Base-by-base conservation (phyloP, 208 protist species). In the Trypanosoma cruzi region DNA sequence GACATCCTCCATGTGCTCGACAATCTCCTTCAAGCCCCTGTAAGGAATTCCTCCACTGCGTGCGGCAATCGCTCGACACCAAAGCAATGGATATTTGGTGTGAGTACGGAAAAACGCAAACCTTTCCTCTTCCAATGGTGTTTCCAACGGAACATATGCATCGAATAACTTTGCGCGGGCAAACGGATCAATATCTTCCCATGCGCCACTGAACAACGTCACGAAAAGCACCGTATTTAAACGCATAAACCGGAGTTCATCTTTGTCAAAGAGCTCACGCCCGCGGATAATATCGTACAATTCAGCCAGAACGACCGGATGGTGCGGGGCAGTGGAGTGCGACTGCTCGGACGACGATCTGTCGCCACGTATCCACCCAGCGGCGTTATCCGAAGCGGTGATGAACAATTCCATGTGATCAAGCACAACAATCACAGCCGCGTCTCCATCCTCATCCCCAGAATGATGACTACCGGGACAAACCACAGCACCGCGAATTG, bases 341-440 rank as follows among this genome's bases (percentile, higher is more conserved):
- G 49, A 8, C 20, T 32, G 40, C 6, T 13, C 64, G 8, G 44
- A 24, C 24, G 20, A 26, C 8, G 36, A 1, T 48, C 7, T 11
- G n/a, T 32, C 49, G 6, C 18, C 67, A 34, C 34, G 46, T n/a
- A 37, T 48, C 20, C 31, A 37, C n/a, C 16, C 29, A 24, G 16
- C 22, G 10, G 49, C 0, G 46, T 71, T 53, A 22, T 32, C 36
- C 5, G 36, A 16, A 28, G 55, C 55, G 14, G 73, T 32, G 18
- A 88, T 49, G 32, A 89, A 92, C 57, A 84, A 74, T 69, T 92
- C 82, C 0, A 86, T 40, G 75, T 90, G 89, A 48, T 95, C 86
- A 18, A 95, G 44, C 32, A 91, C 77, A 13, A 95, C 57, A 22
- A 88, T 31, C 4, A 90, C n/a, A n/a, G n/a, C 59, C 42, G 65